Conservation (phyloP, 495 filamentous ascomycete species). For the Bryoglossum gracile region DNA sequence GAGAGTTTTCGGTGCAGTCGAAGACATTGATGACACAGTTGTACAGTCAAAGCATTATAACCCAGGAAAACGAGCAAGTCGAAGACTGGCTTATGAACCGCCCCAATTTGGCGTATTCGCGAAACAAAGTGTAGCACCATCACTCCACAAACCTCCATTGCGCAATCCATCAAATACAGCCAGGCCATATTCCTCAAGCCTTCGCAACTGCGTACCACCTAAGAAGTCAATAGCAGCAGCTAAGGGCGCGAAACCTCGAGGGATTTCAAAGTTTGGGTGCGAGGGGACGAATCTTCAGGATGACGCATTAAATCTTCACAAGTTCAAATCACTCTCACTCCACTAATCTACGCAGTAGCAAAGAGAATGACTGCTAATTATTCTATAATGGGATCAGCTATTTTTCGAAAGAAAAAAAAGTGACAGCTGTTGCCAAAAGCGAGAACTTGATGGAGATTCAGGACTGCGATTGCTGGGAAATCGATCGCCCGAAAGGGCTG, state of each 20-base stretch:
- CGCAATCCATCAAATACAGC: not conserved
- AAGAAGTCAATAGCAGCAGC: too few relatives aligned
- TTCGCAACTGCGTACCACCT: not conserved
- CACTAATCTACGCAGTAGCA: too few relatives aligned
- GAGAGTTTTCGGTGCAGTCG: not conserved
- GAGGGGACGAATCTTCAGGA: slow-evolving; percentile 7
- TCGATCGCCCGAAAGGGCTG: too few relatives aligned
- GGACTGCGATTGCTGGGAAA: too few relatives aligned
- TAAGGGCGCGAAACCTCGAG: slow-evolving; percentile 12
- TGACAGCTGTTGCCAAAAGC: too few relatives aligned
- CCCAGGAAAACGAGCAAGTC: not conserved
- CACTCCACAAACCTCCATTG: not conserved
- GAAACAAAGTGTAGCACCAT: not conserved
- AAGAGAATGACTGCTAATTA: not conserved
- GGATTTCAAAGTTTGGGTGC: slow-evolving; percentile 5
- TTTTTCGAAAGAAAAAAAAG: not conserved
- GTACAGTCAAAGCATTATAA: not conserved
- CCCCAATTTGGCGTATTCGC: slow-evolving; percentile 7
- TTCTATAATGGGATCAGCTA: too few relatives aligned
- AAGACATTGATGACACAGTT: not conserved
- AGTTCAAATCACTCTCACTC: too few relatives aligned
- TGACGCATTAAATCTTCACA: not conserved
- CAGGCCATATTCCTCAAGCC: not conserved
- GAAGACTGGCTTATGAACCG: slow-evolving; percentile 1
- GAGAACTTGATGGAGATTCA: too few relatives aligned